These are phyloP conservation scores for Hypoxylon sp. DNA, from an alignment of 2,329 filamentous ascomycete genomes.

Conservation along the genomic window DNA sequence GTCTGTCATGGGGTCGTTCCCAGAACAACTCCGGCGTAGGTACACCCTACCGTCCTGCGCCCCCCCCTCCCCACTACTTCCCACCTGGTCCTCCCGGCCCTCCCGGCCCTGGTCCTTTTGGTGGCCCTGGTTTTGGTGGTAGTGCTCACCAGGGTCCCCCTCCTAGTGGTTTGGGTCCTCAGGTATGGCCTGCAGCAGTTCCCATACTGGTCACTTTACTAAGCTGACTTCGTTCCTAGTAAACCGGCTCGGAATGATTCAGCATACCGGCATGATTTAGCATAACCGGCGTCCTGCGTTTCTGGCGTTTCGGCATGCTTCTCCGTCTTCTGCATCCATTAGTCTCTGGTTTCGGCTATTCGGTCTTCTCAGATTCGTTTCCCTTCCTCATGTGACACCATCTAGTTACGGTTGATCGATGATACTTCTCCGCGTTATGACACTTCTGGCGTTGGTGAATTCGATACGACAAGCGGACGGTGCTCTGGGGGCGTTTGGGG, in stretches of 20 bases:
- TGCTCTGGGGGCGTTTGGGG: conserved; percentile 31
- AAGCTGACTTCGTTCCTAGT: conserved; percentile 42
- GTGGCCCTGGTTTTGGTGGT: conserved; percentile 47
- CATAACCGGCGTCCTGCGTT: conserved; percentile 55
- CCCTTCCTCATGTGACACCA: conserved; percentile 28
- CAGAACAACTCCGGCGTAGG: conserved; percentile 99
- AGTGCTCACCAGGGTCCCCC: conserved; percentile 51
- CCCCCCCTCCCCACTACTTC: conserved; percentile 59
- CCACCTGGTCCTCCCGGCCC: conserved; percentile 51
- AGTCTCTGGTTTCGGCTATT: conserved; percentile 49
- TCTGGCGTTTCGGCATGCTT: conserved; percentile 52
- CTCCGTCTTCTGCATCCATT: conserved; percentile 50
- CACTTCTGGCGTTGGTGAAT: conserved; percentile 41
- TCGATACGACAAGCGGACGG: conserved; percentile 34
- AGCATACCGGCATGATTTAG: conserved; percentile 51
- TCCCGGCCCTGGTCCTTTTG: conserved; percentile 48
- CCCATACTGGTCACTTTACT: neutral
- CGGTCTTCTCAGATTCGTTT: conserved; percentile 44
- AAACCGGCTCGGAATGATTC: conserved; percentile 44
- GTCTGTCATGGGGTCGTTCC: conserved; percentile 95
- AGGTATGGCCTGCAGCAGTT: conserved; percentile 44
- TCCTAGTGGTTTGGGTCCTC: conserved; percentile 51
- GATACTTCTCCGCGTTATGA: conserved; percentile 32
- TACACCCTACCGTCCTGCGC: conserved; percentile 95
- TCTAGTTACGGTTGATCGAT: conserved; percentile 30